Conservation (phyloP, 139 green algal species). For the Ulvella scutata region DNA sequence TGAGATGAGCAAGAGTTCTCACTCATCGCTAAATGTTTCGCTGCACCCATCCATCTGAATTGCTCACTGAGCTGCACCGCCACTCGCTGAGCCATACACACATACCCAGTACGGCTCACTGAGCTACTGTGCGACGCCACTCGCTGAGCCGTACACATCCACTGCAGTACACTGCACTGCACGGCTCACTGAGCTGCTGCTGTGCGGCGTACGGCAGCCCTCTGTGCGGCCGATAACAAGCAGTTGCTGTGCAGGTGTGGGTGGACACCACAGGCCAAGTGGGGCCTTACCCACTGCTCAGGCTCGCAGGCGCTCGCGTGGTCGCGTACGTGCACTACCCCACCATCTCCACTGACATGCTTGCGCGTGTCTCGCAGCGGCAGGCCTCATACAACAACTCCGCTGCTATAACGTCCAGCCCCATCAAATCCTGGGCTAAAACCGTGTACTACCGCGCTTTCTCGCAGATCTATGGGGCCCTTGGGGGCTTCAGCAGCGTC, state of each 20-base stretch:
- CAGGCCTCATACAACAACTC: slow-evolving; percentile 60
- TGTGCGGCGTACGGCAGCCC: background rate
- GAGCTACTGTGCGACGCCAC: background rate
- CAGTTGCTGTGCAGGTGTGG: slow-evolving; percentile 32
- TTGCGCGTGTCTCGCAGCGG: slow-evolving; percentile 36
- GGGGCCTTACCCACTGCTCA: slow-evolving; percentile 72
- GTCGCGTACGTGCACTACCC: slow-evolving; percentile 89
- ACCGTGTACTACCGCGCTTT: slow-evolving; percentile 74
- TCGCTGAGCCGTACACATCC: background rate
- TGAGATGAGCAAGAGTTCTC: too few relatives aligned
- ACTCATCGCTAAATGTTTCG: too few relatives aligned
- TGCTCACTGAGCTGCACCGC: background rate
- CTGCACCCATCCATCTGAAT: too few relatives aligned
- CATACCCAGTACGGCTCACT: background rate
- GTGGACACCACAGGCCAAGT: slow-evolving; percentile 90
- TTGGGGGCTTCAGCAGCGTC: slow-evolving; percentile 28
- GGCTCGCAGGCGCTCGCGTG: slow-evolving; percentile 41
- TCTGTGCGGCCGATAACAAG: background rate
- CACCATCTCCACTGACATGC: slow-evolving; percentile 84
- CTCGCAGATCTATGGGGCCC: slow-evolving; percentile 50
- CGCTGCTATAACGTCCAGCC: slow-evolving; percentile 21
- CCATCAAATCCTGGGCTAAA: slow-evolving; percentile 44
- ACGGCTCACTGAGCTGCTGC: background rate
- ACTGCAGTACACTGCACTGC: background rate
- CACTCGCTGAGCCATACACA: too few relatives aligned